These are phyloP conservation scores for Colletotrichum tabaci DNA, from an alignment of 2,329 filamentous ascomycete species.

Conservation along the genomic window DNA sequence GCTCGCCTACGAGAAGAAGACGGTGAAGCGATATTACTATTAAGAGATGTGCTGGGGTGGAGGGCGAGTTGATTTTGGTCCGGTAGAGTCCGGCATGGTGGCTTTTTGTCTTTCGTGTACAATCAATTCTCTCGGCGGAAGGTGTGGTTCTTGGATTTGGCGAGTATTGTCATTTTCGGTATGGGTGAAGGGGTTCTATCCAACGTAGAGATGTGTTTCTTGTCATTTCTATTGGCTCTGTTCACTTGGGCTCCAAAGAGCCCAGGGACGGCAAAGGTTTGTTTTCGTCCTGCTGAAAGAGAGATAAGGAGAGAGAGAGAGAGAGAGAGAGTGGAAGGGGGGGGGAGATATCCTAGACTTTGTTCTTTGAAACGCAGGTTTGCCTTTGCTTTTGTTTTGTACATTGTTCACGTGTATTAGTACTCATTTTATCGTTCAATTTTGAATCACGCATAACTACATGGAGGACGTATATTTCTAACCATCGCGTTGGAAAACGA, in stretches of 20 bases:
- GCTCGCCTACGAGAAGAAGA: constrained; percentile 5
- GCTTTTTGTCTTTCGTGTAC: constrained; percentile 47
- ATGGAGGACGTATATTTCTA: no score
- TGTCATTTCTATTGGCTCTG: neutral
- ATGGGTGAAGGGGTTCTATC: no score
- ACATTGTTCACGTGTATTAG: neutral
- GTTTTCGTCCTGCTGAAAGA: neutral
- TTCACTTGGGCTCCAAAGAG: neutral
- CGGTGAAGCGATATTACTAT: constrained; percentile 12
- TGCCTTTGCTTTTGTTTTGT: neutral
- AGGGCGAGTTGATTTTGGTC: no score
- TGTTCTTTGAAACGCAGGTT: constrained; percentile 6
- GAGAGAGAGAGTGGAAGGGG: no score
- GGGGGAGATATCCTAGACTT: neutral
- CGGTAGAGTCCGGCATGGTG: neutral
- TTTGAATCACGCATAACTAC: neutral
- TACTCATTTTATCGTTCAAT: neutral
- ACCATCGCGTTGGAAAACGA: no score
- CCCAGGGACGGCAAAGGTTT: neutral
- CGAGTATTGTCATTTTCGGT: no score
- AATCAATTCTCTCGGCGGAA: no score
- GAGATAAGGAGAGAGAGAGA: no score
- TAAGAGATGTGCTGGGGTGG: constrained; percentile 45
- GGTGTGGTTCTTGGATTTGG: no score
- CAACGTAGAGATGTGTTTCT: no score